Evolutionary conservation across 805 yeast genomes (phyloP), one percentile per base, ranked within the genome.

Genomic region (Schizosaccharomyces octosporus): DNA sequence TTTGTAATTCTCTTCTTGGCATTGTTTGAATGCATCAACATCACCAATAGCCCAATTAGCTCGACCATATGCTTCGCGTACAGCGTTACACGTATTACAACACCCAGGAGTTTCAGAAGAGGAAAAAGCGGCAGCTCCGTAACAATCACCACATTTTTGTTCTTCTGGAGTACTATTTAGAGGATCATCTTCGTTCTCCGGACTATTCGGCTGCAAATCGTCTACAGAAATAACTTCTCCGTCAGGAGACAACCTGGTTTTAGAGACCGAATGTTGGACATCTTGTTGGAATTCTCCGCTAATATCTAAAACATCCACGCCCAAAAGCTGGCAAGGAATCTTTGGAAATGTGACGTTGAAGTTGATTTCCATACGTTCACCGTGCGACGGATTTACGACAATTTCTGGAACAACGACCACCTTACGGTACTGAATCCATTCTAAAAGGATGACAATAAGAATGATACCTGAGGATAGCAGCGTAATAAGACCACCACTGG

Each of bases 401-500:
- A 93, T 76, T 68, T 87, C 90, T 0, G 97, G 96, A 61, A 84
- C 75, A 19, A 81, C 79, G 61, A 80, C 80, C 11, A 89, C 76
- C 59, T 76, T 73, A 62, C 82, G 77, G 72, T 87, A 89, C 67
- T 85, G 87, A 42, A 69, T 66, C 80, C 90, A 86, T 71, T 93
- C 97, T 65, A 81, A 81, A 39, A 82, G 63, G 60, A 88, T 73
- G 64, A 93, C 75, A 61, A 84, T 66, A 27, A 83, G 62, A 19
- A 87, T 82, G 2, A 85, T 75, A 5, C 81, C 60, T 2, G 81
- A 67, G 67, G 96, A 84, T 2, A 80, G 73, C 54, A 93, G 67
- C 2, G 97, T 87, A 67, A 93, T 85, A 32, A 87, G 67, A 1
- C 96, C 98, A 61, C 98, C 98, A 7, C 90, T 78, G 4, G 90